Evolutionary conservation across 139 green algal genomes (phyloP).

Genomic region (Deuterostichococcus epilithicus): DNA sequence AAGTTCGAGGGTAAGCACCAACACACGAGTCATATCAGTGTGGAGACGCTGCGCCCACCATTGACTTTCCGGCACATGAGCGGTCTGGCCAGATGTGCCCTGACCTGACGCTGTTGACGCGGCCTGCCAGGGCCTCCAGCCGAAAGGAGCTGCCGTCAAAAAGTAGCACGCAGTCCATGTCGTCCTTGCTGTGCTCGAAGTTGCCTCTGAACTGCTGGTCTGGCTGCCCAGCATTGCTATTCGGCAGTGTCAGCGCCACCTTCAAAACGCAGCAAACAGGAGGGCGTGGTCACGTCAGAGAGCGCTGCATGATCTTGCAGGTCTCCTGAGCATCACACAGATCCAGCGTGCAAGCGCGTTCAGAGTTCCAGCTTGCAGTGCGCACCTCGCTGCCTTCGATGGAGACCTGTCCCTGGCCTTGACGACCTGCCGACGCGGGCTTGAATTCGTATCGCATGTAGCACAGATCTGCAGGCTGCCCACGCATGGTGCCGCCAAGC

Average conservation of each 20-base stretch:
- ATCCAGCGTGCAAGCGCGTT: too few relatives aligned
- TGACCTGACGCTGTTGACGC: not conserved
- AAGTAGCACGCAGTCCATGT: not conserved
- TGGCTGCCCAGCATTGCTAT: not conserved
- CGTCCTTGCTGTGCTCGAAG: not conserved
- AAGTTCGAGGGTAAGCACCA: too few relatives aligned
- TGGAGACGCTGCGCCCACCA: too few relatives aligned
- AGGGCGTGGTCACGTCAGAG: not conserved
- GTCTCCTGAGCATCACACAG: too few relatives aligned
- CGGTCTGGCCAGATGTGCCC: too few relatives aligned
- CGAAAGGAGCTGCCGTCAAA: not conserved
- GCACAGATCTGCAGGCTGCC: not conserved
- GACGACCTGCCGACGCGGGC: not conserved
- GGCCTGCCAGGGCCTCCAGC: not conserved
- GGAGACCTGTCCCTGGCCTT: not conserved
- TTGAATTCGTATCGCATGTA: not conserved
- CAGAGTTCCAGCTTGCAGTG: too few relatives aligned
- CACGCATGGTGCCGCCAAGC: not conserved
- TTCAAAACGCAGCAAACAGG: too few relatives aligned
- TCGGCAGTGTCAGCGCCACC: not conserved
- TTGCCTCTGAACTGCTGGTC: not conserved
- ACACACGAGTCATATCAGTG: too few relatives aligned
- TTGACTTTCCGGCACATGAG: too few relatives aligned
- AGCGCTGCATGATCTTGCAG: too few relatives aligned
- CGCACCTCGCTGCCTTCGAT: not conserved